phyloP scores from a whole-genome alignment of 1,139 yeast genomes.

The Taphrina populina region DNA sequence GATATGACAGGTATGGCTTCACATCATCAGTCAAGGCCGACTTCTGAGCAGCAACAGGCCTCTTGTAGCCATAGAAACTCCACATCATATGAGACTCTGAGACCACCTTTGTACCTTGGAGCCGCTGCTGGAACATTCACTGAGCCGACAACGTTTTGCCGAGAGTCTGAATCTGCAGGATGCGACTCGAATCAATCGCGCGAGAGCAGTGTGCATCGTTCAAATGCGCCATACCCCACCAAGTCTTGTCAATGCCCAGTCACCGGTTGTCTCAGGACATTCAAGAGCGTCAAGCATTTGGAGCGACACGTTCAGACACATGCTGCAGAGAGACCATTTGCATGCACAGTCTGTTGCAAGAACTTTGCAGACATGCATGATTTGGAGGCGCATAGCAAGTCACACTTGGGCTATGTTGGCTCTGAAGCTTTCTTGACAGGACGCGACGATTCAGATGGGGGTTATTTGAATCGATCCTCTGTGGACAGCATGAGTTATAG shows the following conservation, averaged over 20 bases:
- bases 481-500: too few relatives aligned
- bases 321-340: conserved; percentile 24
- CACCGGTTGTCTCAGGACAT: conserved; percentile 21
- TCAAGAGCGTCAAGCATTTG: conserved; percentile 23
- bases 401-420: too few relatives aligned
- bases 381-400: conserved; percentile 20
- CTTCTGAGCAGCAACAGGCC: neutral
- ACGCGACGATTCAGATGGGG: too few relatives aligned
- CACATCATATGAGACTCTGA: neutral
- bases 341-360: conserved; percentile 23
- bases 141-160: neutral
- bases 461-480: too few relatives aligned
- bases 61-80: neutral
- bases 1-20: conserved; percentile 5
- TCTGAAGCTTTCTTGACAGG: too few relatives aligned
- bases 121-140: neutral
- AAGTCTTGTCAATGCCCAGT: conserved; percentile 11
- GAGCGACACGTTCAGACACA: conserved; percentile 31
- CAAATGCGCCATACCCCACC: conserved; percentile 18
- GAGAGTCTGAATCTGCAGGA: neutral
- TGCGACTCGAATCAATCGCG: neutral
- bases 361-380: conserved; percentile 13
- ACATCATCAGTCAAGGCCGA: neutral
- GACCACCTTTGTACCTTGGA: conserved; percentile 4
- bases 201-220: neutral